Evolutionary conservation across 306 rosid genomes (phyloP).

Genomic region (Sechiopsis laciniata): DNA sequence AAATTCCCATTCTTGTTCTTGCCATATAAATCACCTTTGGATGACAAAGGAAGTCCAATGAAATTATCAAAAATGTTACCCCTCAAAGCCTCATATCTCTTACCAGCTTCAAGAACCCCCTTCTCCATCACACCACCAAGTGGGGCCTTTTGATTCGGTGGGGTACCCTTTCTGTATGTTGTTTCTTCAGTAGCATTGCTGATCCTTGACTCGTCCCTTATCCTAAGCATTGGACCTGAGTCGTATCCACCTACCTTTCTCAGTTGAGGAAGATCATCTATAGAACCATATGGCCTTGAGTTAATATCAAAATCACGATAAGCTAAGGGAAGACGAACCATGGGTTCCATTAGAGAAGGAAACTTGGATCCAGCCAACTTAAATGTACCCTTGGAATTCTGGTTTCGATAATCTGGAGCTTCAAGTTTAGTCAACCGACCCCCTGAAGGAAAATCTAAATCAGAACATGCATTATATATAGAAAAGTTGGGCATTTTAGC

Average conservation of each 20-base stretch:
- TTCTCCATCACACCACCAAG: constrained; percentile 42
- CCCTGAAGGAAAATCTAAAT: constrained; percentile 40
- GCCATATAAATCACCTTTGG: constrained; percentile 54
- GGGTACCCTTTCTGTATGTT: constrained; percentile 41
- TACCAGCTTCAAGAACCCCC: constrained; percentile 47
- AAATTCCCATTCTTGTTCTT: constrained; percentile 40
- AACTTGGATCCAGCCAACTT: constrained; percentile 61
- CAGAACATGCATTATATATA: constrained; percentile 42
- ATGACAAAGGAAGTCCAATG: constrained; percentile 46
- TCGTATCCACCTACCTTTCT: constrained; percentile 45
- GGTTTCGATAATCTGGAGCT: constrained; percentile 50
- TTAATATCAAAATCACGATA: constrained; percentile 52
- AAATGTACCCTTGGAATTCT: constrained; percentile 65
- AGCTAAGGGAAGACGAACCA: constrained; percentile 34
- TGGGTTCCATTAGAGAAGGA: constrained; percentile 40
- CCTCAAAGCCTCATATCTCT: constrained; percentile 49
- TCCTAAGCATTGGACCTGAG: constrained; percentile 44
- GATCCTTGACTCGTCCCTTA: constrained; percentile 49
- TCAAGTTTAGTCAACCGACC: constrained; percentile 36
- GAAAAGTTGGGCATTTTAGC: constrained; percentile 43
- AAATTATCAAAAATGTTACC: constrained; percentile 50
- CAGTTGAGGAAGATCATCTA: constrained; percentile 41
- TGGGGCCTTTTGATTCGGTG: constrained; percentile 39
- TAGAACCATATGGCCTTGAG: constrained; percentile 50
- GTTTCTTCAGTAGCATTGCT: constrained; percentile 47